Conservation (phyloP, 352 stramenopile genomes). For the Globisporangium irregulare region DNA sequence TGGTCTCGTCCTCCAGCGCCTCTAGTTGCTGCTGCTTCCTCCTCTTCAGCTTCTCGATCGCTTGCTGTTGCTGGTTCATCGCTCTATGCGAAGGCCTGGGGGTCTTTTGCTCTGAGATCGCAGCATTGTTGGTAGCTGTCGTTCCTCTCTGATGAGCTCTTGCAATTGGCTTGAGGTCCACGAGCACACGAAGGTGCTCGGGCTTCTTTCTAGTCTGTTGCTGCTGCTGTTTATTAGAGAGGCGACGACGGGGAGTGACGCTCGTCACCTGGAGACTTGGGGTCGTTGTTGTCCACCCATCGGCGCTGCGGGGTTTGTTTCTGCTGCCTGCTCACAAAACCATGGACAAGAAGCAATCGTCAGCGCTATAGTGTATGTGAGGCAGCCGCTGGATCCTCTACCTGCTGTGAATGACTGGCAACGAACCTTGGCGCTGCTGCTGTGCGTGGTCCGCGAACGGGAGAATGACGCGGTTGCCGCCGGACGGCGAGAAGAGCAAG, state of each 20-base stretch:
- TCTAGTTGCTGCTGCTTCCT: slow-evolving; percentile 1
- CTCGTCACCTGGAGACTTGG: not conserved
- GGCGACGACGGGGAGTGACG: not conserved
- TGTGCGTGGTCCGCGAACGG: not conserved
- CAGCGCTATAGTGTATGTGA: not conserved
- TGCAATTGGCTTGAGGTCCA: not conserved
- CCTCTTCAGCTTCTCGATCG: not conserved
- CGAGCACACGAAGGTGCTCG: not conserved
- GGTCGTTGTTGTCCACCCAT: not conserved
- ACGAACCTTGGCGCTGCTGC: slow-evolving; percentile 3
- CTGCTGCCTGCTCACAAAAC: not conserved
- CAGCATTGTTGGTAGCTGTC: not conserved
- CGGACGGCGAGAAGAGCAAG: slow-evolving; percentile 8
- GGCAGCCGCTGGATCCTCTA: no score
- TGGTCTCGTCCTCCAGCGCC: slow-evolving; percentile 3
- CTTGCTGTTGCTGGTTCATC: not conserved
- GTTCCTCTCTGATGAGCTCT: not conserved
- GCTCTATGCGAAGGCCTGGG: not conserved
- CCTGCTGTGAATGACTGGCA: not conserved
- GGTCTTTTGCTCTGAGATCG: not conserved
- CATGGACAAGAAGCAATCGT: not conserved
- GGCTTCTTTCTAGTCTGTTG: not conserved
- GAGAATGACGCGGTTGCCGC: slow-evolving; percentile 3
- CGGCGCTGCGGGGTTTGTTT: not conserved
- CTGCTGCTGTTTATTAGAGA: not conserved